Base-by-base conservation (phyloP, 495 filamentous ascomycete genomes). In the Penicillium cinerascens region DNA sequence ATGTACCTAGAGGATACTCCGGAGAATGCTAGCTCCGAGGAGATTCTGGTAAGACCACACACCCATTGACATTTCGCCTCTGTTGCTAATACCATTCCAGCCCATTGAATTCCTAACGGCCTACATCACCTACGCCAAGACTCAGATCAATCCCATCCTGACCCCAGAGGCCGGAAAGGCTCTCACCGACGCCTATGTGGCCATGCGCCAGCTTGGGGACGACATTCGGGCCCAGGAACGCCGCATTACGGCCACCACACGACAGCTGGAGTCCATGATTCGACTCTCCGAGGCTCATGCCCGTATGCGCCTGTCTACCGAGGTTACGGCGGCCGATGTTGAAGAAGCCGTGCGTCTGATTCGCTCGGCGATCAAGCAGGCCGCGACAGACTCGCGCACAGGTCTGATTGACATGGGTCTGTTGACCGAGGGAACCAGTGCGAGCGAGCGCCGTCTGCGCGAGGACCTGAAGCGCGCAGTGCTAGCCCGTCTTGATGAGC, bases 1-100 rank as follows among this genome's bases (percentile, higher is more conserved):
- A 97, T 98, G 92, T 98, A 98, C 55, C 78, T 98, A 42, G 92
- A 97, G 67, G 93, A 98, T 65, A 84, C 79, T 27, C 93, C 93
- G 6, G 85, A 95, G 33, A 89, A 90, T 42, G 93, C 92, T n/a
- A 83, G 81, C 51, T 73, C 65, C 2, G 59, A 77, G 39, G 91
- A 97, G 61, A 84, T 95, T 56, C 66, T 97, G 58, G 89, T 93
- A 80, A 78, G 88, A 36, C 13, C 9, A 33, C 78, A 43, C 29
- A 20, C 78, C 43, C 35, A 47, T 22, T 45, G 42, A 10, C 33
- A 36, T 36, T 8, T 1, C 36, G 2, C 36, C 27, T 33, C 8
- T 33, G 5, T 17, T 1, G n/a, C n/a, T 39, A 39, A 39, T 18
- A 7, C 37, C 5, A 20, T 45, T 48, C 17, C 56, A 92, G 84